Evolutionary conservation across 495 filamentous ascomycete genomes (phyloP).

Genomic region (Daldinia caldariorum): DNA sequence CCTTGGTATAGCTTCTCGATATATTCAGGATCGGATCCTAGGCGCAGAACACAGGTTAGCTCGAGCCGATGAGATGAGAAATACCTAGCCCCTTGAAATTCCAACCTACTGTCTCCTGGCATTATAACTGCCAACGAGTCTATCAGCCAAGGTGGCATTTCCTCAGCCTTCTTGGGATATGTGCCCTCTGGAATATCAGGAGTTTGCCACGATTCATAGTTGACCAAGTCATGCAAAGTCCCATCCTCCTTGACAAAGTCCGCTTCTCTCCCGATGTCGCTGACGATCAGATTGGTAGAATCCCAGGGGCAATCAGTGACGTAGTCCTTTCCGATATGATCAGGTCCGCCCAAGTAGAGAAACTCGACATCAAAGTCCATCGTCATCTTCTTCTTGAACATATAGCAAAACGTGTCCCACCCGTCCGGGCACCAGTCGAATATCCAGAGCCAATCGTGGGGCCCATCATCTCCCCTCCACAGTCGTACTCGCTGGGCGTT

Average conservation of each 20-base stretch:
- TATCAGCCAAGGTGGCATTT: neutral
- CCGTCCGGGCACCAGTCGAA: neutral
- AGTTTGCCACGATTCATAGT: too few relatives aligned
- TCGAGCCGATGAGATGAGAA: neutral
- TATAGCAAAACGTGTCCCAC: neutral
- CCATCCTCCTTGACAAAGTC: neutral
- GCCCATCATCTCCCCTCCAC: neutral
- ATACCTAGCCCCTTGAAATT: neutral
- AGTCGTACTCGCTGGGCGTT: neutral
- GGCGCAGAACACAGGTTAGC: neutral
- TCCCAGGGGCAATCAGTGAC: neutral
- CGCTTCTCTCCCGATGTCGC: neutral
- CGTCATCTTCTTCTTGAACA: neutral
- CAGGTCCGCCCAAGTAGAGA: neutral
- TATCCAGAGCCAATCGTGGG: neutral
- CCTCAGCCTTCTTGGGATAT: neutral
- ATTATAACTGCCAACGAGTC: neutral
- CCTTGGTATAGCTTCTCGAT: neutral
- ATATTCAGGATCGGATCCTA: neutral
- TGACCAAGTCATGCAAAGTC: too few relatives aligned
- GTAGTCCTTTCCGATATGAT: neutral
- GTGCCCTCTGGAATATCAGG: neutral
- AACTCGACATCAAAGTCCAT: neutral
- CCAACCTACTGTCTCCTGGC: neutral
- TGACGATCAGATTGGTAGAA: neutral